These are phyloP conservation scores for Canavalia gladiata DNA, from an alignment of 306 rosid species.

Conservation along the genomic window DNA sequence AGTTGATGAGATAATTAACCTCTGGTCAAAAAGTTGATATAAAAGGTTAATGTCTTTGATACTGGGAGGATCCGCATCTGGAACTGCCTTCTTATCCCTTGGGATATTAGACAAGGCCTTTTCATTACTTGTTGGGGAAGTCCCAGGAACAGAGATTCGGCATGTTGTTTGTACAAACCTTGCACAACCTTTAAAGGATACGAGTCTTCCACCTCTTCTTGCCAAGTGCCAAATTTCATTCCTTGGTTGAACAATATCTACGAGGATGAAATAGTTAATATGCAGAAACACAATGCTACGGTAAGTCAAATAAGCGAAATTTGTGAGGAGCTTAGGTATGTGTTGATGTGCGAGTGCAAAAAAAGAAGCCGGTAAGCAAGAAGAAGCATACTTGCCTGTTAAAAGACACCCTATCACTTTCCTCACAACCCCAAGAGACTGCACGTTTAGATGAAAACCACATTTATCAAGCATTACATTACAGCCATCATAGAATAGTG, in stretches of 20 bases:
- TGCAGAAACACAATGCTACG: not conserved
- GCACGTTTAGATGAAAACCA: slow-evolving; percentile 41
- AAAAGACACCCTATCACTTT: slow-evolving; percentile 50
- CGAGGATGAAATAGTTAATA: not conserved
- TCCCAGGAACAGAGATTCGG: slow-evolving; percentile 62
- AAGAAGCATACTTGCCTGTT: slow-evolving; percentile 62
- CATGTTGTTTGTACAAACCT: slow-evolving; percentile 67
- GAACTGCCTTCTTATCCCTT: slow-evolving; percentile 74
- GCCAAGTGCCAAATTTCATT: slow-evolving; percentile 50
- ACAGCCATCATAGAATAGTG: too few relatives aligned
- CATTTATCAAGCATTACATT: not conserved
- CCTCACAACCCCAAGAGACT: slow-evolving; percentile 58
- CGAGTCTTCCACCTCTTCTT: slow-evolving; percentile 50
- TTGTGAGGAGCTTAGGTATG: not conserved
- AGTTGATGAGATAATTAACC: slow-evolving; percentile 54
- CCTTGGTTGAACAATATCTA: slow-evolving; percentile 56
- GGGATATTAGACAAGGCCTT: slow-evolving; percentile 49
- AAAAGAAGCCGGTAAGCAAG: slow-evolving; percentile 7
- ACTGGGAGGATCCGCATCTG: slow-evolving; percentile 91
- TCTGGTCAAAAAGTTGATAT: slow-evolving; percentile 74
- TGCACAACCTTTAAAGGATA: slow-evolving; percentile 52
- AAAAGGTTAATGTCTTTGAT: slow-evolving; percentile 67
- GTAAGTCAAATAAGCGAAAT: slow-evolving; percentile 29
- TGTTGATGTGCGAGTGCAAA: not conserved
- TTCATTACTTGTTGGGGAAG: slow-evolving; percentile 48